A percentile compares a stretch with the other conserved stretches of the same genome.
These are phyloP conservation scores for Tolypocladium ophioglossoides DNA, from an alignment of 2,329 filamentous ascomycete genomes.

Conservation along the genomic window DNA sequence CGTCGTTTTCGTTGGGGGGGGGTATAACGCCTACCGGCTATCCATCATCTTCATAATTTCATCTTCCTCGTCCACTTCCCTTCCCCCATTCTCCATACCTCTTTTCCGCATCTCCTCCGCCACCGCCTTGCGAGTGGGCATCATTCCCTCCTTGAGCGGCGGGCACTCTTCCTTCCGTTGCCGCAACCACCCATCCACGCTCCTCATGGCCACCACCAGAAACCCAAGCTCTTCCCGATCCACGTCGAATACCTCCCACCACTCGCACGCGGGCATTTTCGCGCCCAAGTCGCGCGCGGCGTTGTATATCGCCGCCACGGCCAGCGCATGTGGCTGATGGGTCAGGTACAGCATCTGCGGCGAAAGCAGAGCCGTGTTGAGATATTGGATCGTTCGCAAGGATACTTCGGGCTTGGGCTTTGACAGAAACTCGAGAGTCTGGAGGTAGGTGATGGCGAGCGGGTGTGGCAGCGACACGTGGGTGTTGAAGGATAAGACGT, in stretches of 20 bases:
- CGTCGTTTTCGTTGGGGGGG: background rate
- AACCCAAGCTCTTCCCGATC: constrained; percentile 93
- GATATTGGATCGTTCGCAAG: constrained; percentile 57
- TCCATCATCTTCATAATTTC: constrained; percentile 32
- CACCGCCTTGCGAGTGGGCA: constrained; percentile 48
- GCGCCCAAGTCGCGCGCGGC: constrained; percentile 66
- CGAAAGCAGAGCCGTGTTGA: constrained; percentile 79
- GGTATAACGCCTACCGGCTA: constrained; percentile 8
- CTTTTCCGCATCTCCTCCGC: constrained; percentile 49
- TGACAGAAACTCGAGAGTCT: constrained; percentile 65
- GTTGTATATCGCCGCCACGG: constrained; percentile 84
- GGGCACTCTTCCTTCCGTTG: constrained; percentile 47
- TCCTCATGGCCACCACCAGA: constrained; percentile 74
- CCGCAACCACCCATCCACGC: constrained; percentile 59
- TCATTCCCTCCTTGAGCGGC: constrained; percentile 36
- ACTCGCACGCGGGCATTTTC: constrained; percentile 72
- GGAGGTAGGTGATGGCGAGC: constrained; percentile 83
- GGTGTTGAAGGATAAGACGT: constrained; percentile 67
- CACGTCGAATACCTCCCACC: constrained; percentile 98
- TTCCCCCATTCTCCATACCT: constrained; percentile 23
- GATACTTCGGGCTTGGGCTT: constrained; percentile 42
- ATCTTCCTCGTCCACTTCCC: constrained; percentile 27
- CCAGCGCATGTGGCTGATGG: constrained; percentile 77
- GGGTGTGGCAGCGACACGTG: constrained; percentile 80
- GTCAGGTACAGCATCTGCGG: constrained; percentile 87